Evolutionary conservation across 352 stramenopile genomes (phyloP).

Genomic region (Plasmopara halstedii): DNA sequence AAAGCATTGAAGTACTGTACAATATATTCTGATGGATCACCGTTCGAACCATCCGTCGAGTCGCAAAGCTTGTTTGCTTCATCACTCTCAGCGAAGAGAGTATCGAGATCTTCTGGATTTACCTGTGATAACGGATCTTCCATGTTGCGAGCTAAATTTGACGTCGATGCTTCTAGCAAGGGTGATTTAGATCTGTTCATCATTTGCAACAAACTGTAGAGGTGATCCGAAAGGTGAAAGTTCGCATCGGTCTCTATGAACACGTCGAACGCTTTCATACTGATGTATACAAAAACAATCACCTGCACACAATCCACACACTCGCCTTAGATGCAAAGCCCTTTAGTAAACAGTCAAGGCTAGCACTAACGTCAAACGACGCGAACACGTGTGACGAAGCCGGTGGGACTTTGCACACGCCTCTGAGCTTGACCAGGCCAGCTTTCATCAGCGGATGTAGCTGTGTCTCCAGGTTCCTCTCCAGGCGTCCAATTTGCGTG

Average conservation of each 20-base stretch:
- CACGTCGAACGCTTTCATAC: slow-evolving; percentile 45
- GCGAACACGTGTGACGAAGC: slow-evolving; percentile 53
- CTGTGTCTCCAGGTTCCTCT: slow-evolving; percentile 49
- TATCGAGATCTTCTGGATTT: slow-evolving; percentile 42
- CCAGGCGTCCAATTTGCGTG: slow-evolving; percentile 45
- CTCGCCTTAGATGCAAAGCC: not conserved
- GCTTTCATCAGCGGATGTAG: slow-evolving; percentile 62
- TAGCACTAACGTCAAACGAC: slow-evolving; percentile 39
- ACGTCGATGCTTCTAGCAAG: slow-evolving; percentile 4
- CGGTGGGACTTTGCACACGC: slow-evolving; percentile 38
- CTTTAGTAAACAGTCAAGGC: not conserved
- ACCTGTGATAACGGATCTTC: slow-evolving; percentile 15
- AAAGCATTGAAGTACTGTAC: slow-evolving; percentile 50
- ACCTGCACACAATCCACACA: slow-evolving; percentile 14
- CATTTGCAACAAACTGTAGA: slow-evolving; percentile 58
- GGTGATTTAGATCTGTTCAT: slow-evolving; percentile 15
- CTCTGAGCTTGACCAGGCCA: slow-evolving; percentile 35
- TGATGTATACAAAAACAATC: slow-evolving; percentile 53
- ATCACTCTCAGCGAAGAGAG: slow-evolving; percentile 59
- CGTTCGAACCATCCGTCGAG: slow-evolving; percentile 2
- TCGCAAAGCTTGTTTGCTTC: slow-evolving; percentile 21
- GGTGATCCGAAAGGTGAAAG: slow-evolving; percentile 53
- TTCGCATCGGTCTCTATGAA: slow-evolving; percentile 52
- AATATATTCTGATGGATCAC: slow-evolving; percentile 31
- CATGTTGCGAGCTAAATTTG: not conserved